Base-by-base conservation (phyloP, 192 early-diverging fungal species). In the Coemansia sp. region DNA sequence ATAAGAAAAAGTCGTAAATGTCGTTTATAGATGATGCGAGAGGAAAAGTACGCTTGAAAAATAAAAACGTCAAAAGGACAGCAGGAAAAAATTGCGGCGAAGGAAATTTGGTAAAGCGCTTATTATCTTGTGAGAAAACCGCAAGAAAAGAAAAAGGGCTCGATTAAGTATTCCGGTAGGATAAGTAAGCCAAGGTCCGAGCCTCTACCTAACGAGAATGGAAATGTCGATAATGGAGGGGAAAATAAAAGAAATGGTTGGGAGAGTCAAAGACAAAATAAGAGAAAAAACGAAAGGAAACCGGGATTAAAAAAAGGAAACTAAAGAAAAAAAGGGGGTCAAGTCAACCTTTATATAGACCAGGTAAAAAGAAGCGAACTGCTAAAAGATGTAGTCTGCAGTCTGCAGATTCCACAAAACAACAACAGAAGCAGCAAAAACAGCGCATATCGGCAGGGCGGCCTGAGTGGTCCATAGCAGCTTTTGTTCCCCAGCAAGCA, bases 241-340 rank as follows among this genome's bases (percentile, higher is more conserved):
- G 47, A 30, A 32, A 55, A 64, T 22, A 61, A 24, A 52, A 50
- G 20, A 50, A 58, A 53, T 24, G 49, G 34, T 27, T 51, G 34
- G 19, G 59, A 51, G 36, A 49, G 47, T 34, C 53, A 42, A 71
- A 51, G 53, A 22, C 47, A 52, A 45, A 52, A 54, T 51, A 29
- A 29, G 14, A 20, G 58, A 61, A 36, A 55, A 52, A 34, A 34
- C 23, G 25, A 27, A 57, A 69, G 32, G 61, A 60, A 14, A 60
- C 23, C 25, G 22, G 22, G 20, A 10, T 51, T 51, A 29, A 29
- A 28, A 53, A 53, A 30, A 53, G 11, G 28, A 30, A 53, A 28
- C 24, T 5, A 30, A 29, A n/a, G 25, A 53, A 14, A 25, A 28
- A 18, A 28, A 18, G 16, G 27, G 14, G 13, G 4, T 53, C 14